These are phyloP conservation scores for Lobosporangium transversale DNA, from an alignment of 192 early-diverging fungal species.

Conservation along the genomic window DNA sequence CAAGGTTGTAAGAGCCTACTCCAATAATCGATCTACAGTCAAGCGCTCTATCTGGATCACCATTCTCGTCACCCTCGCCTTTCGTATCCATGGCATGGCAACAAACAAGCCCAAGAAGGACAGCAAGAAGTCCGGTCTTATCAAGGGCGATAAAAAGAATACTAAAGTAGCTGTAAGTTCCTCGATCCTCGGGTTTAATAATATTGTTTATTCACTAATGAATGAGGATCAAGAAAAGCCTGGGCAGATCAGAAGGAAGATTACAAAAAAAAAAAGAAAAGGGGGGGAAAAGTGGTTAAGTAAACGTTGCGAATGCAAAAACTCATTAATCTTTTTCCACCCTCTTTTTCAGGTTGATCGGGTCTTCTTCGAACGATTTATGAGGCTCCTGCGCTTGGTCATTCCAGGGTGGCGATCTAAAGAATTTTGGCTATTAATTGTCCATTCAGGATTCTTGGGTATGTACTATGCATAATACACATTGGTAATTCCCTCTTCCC, in stretches of 20 bases:
- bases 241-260: too few relatives aligned
- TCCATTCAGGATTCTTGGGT: constrained; percentile 87
- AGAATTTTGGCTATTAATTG: constrained; percentile 86
- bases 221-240: too few relatives aligned
- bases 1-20: constrained; percentile 51
- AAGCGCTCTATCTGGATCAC: constrained; percentile 53
- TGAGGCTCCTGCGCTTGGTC: constrained; percentile 78
- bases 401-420: constrained; percentile 86
- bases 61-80: constrained; percentile 44
- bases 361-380: constrained; percentile 67
- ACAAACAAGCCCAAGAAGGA: constrained; percentile 38
- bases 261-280: too few relatives aligned
- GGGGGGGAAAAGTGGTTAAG: too few relatives aligned
- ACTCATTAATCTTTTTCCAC: too few relatives aligned
- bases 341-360: constrained; percentile 55
- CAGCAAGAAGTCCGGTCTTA: constrained; percentile 34
- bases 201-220: too few relatives aligned
- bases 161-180: constrained; percentile 49
- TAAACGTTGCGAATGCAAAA: too few relatives aligned
- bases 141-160: constrained; percentile 36
- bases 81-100: constrained; percentile 48
- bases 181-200: too few relatives aligned
- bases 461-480: too few relatives aligned
- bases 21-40: constrained; percentile 49
- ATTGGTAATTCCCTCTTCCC: too few relatives aligned